A percentile compares a stretch with the other conserved stretches of the same genome.
phyloP scores from a whole-genome alignment of 805 yeast genomes.

The Tetrapisispora pingtungensis region DNA sequence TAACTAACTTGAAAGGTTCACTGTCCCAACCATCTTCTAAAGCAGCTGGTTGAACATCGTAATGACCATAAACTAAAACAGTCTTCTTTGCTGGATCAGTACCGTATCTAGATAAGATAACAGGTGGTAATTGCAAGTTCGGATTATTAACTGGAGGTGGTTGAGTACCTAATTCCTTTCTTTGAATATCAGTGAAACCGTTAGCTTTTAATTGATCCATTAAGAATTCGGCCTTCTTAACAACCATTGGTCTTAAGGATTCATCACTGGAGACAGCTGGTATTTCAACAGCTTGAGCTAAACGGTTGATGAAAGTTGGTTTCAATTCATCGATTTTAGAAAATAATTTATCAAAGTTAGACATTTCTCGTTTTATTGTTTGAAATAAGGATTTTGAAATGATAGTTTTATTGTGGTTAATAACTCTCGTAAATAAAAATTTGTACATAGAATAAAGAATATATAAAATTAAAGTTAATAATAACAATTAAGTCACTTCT shows the following conservation, averaged over 20 bases:
- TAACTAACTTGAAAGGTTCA: conserved; percentile 73
- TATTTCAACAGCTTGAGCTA: conserved; percentile 79
- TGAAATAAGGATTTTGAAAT: background rate
- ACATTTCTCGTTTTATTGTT: conserved; percentile 3
- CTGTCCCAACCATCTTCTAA: conserved; percentile 91
- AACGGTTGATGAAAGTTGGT: conserved; percentile 60
- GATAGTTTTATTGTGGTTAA: background rate
- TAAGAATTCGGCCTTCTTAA: conserved; percentile 80
- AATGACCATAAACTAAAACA: conserved; percentile 88
- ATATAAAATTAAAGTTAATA: background rate
- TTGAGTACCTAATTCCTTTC: conserved; percentile 77
- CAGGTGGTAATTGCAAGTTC: conserved; percentile 76
- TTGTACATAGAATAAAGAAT: background rate
- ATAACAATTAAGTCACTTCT: no score
- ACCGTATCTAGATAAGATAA: conserved; percentile 86
- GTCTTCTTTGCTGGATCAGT: conserved; percentile 74
- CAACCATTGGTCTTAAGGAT: conserved; percentile 75
- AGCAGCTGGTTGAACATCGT: conserved; percentile 96
- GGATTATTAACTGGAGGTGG: conserved; percentile 78
- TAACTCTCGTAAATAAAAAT: background rate
- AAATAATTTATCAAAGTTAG: conserved; percentile 27
- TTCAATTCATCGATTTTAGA: conserved; percentile 63
- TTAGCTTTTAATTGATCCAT: conserved; percentile 55
- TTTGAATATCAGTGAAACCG: conserved; percentile 75
- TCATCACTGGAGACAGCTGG: conserved; percentile 94